Evolutionary conservation across 2,329 filamentous ascomycete genomes (phyloP).

Genomic region (Trichothecium sympodiale): DNA sequence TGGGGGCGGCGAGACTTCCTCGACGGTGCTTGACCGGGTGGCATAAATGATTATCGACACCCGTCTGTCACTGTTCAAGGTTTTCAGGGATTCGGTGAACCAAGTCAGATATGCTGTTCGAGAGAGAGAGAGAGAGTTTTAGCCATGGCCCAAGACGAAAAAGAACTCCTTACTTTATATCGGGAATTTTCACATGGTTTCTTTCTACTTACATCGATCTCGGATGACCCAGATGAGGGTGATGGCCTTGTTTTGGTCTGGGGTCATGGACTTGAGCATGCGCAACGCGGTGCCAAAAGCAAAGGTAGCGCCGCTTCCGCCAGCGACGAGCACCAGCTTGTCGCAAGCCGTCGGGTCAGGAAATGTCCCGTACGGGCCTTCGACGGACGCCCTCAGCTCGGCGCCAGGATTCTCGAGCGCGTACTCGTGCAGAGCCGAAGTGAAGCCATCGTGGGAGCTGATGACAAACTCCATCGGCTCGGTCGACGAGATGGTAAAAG

Average conservation of each 20-base stretch:
- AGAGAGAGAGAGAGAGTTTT: constrained; percentile 4
- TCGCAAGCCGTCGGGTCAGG: constrained; percentile 41
- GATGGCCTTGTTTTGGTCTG: constrained; percentile 14
- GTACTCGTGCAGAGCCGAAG: constrained; percentile 39
- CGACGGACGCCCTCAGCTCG: constrained; percentile 37
- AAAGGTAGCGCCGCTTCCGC: constrained; percentile 51
- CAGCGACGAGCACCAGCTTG: constrained; percentile 47
- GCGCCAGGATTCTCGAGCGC: constrained; percentile 37
- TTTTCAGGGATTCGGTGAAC: constrained; percentile 23
- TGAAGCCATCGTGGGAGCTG: constrained; percentile 48
- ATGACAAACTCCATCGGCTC: constrained; percentile 47
- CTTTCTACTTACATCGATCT: constrained; percentile 19
- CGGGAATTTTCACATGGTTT: no score
- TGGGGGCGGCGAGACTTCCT: constrained; percentile 2
- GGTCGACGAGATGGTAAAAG: constrained; percentile 47
- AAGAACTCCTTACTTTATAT: no score
- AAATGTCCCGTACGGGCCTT: constrained; percentile 48
- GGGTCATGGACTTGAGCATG: constrained; percentile 17
- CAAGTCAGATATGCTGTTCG: constrained; percentile 23
- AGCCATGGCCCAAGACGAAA: neutral
- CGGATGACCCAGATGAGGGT: constrained; percentile 30
- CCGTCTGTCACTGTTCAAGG: constrained; percentile 16
- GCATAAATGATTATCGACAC: constrained; percentile 23
- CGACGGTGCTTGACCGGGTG: constrained; percentile 11
- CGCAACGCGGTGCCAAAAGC: constrained; percentile 27